Base-by-base conservation (phyloP, 768 basidiomycete genomes). In the Neoboletus brunneissimus region DNA sequence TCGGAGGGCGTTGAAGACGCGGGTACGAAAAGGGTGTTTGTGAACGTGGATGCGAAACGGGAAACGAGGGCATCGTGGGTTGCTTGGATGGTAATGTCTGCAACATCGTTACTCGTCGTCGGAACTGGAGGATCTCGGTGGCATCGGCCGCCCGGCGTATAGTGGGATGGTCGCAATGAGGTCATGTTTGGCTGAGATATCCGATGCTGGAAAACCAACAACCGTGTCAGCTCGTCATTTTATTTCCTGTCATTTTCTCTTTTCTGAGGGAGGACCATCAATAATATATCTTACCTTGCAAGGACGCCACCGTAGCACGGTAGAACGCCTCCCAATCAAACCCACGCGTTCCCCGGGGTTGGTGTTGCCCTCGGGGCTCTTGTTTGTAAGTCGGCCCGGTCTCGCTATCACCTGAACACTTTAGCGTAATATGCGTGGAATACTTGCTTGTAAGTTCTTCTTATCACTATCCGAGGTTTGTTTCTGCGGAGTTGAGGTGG, bases 1-100 rank as follows among this genome's bases (percentile, higher is more conserved):
- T 8, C 50, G 34, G n/a, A 55, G 54, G 13, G 50, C 44, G 16
- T 53, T 34, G 22, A 55, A 53, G 25, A 55, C 51, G 23, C 43
- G 51, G 10, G 25, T 20, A 37, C 34, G 25, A 53, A 38, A 5
- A 53, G 22, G n/a, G 7, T 27, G 0, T 20, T 13, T 13, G 42
- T 34, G 27, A 55, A 53, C 1, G 34, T 20, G 8, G 51, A 35
- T 4, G 40, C 25, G 16, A 55, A 53, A 25, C 34, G 54, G 20
- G 31, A 25, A 18, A 55, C 31, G 54, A 55, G 54, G 20, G 34
- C 51, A 3, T 55, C 54, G 8, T 53, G 42, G 29, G 43, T 16
- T 5, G 51, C 12, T 32, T 31, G 51, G 25, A 55, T 29, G 18
- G 55, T 55, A 16, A 34, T 53, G 4, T 35, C 34, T 13, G 31